Percentiles rank a stretch among this genome's conserved stretches.
Conservation (phyloP, 176 grass and related monocot genomes). For the Themeda triandra region DNA sequence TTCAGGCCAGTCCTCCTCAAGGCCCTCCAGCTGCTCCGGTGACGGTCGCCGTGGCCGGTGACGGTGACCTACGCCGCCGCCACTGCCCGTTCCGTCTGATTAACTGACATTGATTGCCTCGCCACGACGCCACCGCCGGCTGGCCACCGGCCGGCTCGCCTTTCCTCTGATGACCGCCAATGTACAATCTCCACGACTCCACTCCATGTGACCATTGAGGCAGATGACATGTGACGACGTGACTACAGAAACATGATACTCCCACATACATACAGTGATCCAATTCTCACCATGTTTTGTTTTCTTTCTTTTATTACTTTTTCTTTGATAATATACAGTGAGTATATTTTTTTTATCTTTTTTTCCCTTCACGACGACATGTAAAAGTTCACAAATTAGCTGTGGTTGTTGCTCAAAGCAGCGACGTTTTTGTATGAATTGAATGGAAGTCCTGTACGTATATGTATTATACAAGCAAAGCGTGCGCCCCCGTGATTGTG, state of each 20-base stretch:
- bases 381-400: background rate
- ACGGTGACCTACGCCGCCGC: slow-evolving; percentile 1
- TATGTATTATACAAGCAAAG: background rate
- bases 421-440: slow-evolving; percentile 25
- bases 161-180: background rate
- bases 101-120: background rate
- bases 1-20: slow-evolving; percentile 55
- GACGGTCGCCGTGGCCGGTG: too few species aligned
- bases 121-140: background rate
- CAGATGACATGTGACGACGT: background rate
- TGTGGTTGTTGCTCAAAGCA: slow-evolving; percentile 4
- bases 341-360: background rate
- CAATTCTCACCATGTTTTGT: background rate
- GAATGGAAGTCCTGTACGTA: too few species aligned
- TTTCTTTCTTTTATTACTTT: background rate
- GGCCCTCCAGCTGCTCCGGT: slow-evolving; percentile 63
- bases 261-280: background rate
- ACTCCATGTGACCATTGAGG: background rate
- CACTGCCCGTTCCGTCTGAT: background rate
- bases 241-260: background rate
- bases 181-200: background rate
- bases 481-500: background rate
- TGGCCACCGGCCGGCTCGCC: too few species aligned
- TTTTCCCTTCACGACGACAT: background rate
- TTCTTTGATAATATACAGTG: background rate